These are phyloP conservation scores for Penicillium simplicissimum DNA, from an alignment of 495 filamentous ascomycete genomes.

Conservation along the genomic window DNA sequence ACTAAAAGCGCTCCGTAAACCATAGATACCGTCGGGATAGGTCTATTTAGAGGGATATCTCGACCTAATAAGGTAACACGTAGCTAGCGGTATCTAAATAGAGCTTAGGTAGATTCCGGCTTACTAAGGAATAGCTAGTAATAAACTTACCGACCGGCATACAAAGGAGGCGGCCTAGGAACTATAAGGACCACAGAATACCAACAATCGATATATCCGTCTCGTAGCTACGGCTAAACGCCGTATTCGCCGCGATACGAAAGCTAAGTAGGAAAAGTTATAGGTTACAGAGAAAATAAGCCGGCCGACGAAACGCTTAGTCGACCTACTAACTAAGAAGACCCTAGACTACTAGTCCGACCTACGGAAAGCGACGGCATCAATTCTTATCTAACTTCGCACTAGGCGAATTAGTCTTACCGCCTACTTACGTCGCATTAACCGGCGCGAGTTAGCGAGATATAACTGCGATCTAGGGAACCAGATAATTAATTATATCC, in stretches of 20 bases:
- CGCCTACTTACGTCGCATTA: not conserved
- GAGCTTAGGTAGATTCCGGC: not conserved
- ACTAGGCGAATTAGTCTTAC: not conserved
- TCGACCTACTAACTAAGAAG: constrained; percentile 5
- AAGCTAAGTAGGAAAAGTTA: constrained; percentile 7
- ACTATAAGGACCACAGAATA: constrained; percentile 1
- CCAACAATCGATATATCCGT: constrained; percentile 9
- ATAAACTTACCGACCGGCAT: not conserved
- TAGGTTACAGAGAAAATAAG: constrained; percentile 8
- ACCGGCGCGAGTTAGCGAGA: not conserved
- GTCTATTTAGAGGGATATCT: not conserved
- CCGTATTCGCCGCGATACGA: constrained; percentile 7
- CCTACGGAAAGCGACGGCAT: constrained; percentile 22
- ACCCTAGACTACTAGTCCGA: constrained; percentile 12
- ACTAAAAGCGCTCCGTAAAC: not conserved
- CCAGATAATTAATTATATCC: not conserved
- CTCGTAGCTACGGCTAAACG: constrained; percentile 6
- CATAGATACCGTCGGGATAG: not conserved
- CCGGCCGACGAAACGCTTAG: constrained; percentile 12
- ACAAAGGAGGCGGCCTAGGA: constrained; percentile 5
- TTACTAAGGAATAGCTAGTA: not conserved
- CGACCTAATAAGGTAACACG: not conserved
- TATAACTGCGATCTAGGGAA: not conserved
- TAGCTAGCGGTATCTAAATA: not conserved
- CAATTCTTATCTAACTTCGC: constrained; percentile 26